Conservation (phyloP, 78 protist genomes). For the Dictyostelium purpureum region DNA sequence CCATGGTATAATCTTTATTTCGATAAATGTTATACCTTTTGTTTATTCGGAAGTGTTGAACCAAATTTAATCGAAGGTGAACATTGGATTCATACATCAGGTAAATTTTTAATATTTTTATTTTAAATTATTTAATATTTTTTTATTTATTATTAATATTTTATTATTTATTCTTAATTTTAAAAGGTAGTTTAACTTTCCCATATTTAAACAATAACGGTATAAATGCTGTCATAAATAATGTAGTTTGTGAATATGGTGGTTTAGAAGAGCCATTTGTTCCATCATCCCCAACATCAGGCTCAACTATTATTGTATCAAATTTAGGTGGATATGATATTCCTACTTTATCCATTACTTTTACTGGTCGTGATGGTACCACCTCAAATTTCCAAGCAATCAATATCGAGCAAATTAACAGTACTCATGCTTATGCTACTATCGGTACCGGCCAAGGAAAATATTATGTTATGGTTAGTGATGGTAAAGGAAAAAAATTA, state of each 20-base stretch:
- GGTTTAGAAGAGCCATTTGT: conserved; percentile 30
- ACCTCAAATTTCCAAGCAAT: neutral
- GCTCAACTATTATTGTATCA: neutral
- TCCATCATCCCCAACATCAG: neutral
- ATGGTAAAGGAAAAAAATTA: neutral
- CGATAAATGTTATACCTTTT: conserved; percentile 31
- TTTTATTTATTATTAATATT: neutral
- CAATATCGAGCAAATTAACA: neutral
- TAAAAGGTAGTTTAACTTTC: neutral
- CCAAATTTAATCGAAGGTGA: conserved; percentile 29
- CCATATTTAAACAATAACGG: conserved; percentile 24
- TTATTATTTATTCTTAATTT: neutral
- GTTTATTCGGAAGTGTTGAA: conserved; percentile 11
- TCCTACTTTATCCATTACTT: neutral
- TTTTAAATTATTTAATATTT: neutral
- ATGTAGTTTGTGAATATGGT: conserved; percentile 41
- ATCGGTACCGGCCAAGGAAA: conserved; percentile 2
- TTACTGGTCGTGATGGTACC: neutral
- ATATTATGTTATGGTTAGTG: neutral
- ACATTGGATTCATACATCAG: conserved; percentile 40
- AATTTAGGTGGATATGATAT: neutral
- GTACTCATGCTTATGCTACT: neutral
- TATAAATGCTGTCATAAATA: neutral
- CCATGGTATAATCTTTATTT: conserved; percentile 29
- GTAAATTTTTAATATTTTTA: neutral